These are phyloP conservation scores for Phylloporus arenicola DNA, from an alignment of 768 basidiomycete genomes.

Conservation along the genomic window DNA sequence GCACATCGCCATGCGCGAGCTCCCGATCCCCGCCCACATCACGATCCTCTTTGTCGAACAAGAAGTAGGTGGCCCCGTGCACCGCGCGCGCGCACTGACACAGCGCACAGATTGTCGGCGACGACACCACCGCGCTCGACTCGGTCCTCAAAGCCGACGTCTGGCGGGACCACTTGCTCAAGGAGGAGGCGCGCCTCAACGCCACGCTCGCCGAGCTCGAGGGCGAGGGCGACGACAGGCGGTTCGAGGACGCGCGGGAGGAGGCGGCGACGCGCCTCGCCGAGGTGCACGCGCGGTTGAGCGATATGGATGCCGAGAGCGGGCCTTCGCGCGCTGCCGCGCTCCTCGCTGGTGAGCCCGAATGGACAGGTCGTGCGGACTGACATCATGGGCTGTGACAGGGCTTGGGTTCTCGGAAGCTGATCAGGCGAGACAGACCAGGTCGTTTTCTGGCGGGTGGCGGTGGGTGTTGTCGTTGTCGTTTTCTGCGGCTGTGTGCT, in stretches of 20 bases:
- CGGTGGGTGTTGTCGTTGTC: slow-evolving; percentile 39
- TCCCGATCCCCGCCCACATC: slow-evolving; percentile 90
- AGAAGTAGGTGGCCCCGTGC: slow-evolving; percentile 50
- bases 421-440: slow-evolving; percentile 81
- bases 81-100: background rate
- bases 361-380: background rate
- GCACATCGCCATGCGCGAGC: slow-evolving; percentile 91
- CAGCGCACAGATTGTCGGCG: slow-evolving; percentile 69
- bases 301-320: slow-evolving; percentile 98
- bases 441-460: slow-evolving; percentile 95
- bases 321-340: slow-evolving; percentile 92
- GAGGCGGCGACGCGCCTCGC: slow-evolving; percentile 76
- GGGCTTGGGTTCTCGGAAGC: slow-evolving; percentile 88
- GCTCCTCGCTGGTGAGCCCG: slow-evolving; percentile 66
- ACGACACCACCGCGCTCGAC: slow-evolving; percentile 87
- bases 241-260: slow-evolving; percentile 80
- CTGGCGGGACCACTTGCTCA: slow-evolving; percentile 89
- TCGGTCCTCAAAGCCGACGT: slow-evolving; percentile 99
- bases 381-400: slow-evolving; percentile 22
- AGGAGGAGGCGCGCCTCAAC: slow-evolving; percentile 77
- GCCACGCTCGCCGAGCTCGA: slow-evolving; percentile 65
- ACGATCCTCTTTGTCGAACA: slow-evolving; percentile 98
- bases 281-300: slow-evolving; percentile 83
- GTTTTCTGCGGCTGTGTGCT: background rate
- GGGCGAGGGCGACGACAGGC: slow-evolving; percentile 66